A percentile compares a stretch with the other conserved stretches of the same genome.
Evolutionary conservation across 495 filamentous ascomycete species (phyloP).

Genomic region (Bathelium albidoporum): DNA sequence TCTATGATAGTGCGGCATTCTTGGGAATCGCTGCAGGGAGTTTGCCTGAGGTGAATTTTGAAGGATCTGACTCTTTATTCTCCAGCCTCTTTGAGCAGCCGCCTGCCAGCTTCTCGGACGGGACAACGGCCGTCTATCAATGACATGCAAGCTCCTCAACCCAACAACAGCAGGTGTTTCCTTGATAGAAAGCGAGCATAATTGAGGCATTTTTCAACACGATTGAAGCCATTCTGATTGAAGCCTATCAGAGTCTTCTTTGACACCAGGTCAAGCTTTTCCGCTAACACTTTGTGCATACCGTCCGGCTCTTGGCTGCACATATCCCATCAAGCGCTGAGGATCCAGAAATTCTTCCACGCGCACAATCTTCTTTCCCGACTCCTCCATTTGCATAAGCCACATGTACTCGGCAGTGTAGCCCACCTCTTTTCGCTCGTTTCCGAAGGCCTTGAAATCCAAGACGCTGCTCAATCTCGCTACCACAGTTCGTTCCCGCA

Average conservation of each 20-base stretch:
- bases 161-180: background rate
- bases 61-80: background rate
- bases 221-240: background rate
- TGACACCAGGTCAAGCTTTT: background rate
- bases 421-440: background rate
- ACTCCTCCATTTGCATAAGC: background rate
- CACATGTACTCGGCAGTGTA: background rate
- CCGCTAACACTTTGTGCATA: background rate
- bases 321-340: background rate
- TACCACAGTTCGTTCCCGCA: background rate
- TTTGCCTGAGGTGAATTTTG: background rate
- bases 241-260: background rate
- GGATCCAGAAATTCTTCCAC: background rate
- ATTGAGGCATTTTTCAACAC: background rate
- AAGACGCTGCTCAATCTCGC: background rate
- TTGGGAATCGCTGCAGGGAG: background rate
- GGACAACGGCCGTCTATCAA: background rate
- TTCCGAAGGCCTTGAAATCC: background rate
- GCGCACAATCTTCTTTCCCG: background rate
- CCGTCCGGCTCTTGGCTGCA: background rate
- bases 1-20: background rate
- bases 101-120: background rate
- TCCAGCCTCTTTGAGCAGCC: background rate
- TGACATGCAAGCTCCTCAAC: background rate
- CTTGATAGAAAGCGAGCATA: background rate